Conservation (phyloP, 1,284 basidiomycete species). For the Trametes versicolor region DNA sequence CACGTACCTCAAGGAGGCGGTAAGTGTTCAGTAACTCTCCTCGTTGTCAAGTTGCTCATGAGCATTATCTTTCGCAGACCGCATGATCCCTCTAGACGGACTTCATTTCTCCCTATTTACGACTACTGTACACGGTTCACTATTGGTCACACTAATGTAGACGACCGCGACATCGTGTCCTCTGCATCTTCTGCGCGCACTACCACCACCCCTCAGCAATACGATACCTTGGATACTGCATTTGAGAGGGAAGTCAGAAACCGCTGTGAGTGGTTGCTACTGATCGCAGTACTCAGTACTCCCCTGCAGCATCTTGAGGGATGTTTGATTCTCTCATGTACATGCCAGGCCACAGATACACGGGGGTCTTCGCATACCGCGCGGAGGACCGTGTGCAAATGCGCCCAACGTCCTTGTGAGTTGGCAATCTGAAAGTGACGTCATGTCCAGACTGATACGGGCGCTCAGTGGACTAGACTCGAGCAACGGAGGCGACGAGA, state of each 20-base stretch:
- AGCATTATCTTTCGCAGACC: constrained; percentile 21
- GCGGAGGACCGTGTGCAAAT: no score
- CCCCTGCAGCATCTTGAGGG: no score
- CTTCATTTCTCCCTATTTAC: constrained; percentile 24
- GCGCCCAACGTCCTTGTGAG: no score
- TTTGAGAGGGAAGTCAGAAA: background rate
- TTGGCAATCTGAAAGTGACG: no score
- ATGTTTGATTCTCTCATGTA: no score
- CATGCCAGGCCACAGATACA: no score
- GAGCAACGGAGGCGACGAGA: no score
- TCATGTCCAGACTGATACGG: no score
- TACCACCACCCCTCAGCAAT: constrained; percentile 26
- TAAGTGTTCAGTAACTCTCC: constrained; percentile 44
- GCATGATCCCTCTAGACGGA: constrained; percentile 29
- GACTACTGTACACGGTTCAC: constrained; percentile 30
- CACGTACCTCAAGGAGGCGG: constrained; percentile 78
- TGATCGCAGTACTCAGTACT: no score
- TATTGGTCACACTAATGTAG: constrained; percentile 40
- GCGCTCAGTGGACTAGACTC: no score
- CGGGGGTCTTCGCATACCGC: no score
- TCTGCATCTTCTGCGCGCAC: constrained; percentile 14
- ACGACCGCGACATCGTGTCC: constrained; percentile 36
- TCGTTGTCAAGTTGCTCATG: background rate
- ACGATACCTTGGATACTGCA: constrained; percentile 24
- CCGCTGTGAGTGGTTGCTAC: background rate